Evolutionary conservation across 2,329 filamentous ascomycete genomes (phyloP).

Genomic region (Penicillium frequentans): DNA sequence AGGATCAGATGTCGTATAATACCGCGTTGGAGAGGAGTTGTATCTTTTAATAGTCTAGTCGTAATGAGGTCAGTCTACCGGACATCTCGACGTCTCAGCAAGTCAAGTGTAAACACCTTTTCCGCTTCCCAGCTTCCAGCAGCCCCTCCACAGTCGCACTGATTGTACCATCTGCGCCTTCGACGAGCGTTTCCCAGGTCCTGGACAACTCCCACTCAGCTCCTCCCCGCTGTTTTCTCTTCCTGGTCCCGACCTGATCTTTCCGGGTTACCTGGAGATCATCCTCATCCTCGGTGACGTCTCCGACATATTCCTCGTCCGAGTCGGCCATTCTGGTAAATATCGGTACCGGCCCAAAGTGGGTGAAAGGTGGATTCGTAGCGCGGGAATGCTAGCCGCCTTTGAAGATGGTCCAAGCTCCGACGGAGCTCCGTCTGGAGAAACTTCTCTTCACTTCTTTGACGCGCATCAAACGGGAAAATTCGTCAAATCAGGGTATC

Average conservation of each 20-base stretch:
- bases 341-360: not conserved
- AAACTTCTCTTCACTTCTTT: conserved; percentile 1
- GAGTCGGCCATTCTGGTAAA: conserved; percentile 44
- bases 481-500: not conserved
- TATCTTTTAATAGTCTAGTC: conserved; percentile 79
- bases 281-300: conserved; percentile 49
- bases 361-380: conserved; percentile 6
- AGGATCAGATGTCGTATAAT: conserved; percentile 96
- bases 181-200: conserved; percentile 68
- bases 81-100: not conserved
- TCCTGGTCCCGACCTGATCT: conserved; percentile 28
- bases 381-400: conserved; percentile 8
- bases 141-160: conserved; percentile 69
- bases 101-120: conserved; percentile 51
- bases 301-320: conserved; percentile 55
- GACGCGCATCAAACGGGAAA: not conserved
- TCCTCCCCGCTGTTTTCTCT: conserved; percentile 40
- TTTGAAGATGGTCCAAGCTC: conserved; percentile 30
- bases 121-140: conserved; percentile 80
- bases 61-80: conserved; percentile 14
- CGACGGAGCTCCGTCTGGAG: conserved; percentile 26
- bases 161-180: conserved; percentile 76
- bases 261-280: conserved; percentile 23
- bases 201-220: conserved; percentile 50
- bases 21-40: conserved; percentile 89